A percentile compares a stretch with the other conserved stretches of the same genome.
Evolutionary conservation across 176 grass and related monocot species (phyloP).

Genomic region (Aechmea fasciata): DNA sequence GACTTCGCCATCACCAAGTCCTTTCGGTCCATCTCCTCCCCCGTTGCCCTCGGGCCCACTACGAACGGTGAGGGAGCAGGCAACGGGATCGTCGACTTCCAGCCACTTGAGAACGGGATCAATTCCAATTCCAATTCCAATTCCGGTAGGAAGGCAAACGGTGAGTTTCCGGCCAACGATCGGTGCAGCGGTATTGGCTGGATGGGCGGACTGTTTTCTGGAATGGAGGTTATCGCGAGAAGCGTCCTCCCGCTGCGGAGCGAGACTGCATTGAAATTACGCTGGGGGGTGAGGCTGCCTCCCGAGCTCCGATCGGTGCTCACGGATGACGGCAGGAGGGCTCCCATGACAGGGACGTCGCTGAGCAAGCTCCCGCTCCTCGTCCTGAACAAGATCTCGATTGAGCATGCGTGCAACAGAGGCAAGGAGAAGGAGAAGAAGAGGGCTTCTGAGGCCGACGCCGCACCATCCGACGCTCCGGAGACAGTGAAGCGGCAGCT

Average conservation of each 20-base stretch:
- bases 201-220: conserved; percentile 40
- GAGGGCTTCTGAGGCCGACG: neutral
- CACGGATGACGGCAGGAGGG: conserved; percentile 5
- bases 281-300: conserved; percentile 62
- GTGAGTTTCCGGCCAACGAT: conserved; percentile 33
- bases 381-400: conserved; percentile 74
- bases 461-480: neutral
- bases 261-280: conserved; percentile 49
- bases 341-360: conserved; percentile 18
- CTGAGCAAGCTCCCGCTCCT: conserved; percentile 65
- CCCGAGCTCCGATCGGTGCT: conserved; percentile 31
- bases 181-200: conserved; percentile 23
- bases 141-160: conserved; percentile 25
- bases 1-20: conserved; percentile 67
- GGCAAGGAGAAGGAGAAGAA: conserved; percentile 10
- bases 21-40: conserved; percentile 18
- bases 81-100: neutral
- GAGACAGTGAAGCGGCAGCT: conserved; percentile 35
- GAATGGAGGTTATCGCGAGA: conserved; percentile 52
- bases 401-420: conserved; percentile 35
- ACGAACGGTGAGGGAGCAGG: conserved; percentile 7
- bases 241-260: conserved; percentile 59
- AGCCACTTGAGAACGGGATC: conserved; percentile 9
- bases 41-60: neutral
- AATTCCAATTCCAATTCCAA: neutral